These are phyloP conservation scores for Syzygium syzygioides DNA, from an alignment of 441 rosid genomes.

Conservation along the genomic window DNA sequence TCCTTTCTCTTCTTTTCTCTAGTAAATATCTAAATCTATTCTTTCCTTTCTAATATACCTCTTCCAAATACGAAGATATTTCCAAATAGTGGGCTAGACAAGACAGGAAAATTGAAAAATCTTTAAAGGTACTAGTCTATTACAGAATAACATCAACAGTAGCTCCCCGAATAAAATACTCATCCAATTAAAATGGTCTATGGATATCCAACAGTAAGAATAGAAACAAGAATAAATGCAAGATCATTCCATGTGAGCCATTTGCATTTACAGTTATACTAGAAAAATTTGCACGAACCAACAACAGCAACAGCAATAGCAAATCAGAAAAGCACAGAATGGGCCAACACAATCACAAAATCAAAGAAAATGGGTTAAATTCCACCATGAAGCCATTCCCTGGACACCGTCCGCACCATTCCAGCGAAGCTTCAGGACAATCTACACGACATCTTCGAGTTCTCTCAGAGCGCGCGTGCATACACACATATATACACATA, in stretches of 20 bases:
- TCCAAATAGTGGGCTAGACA: too few relatives aligned
- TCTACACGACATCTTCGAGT: too few relatives aligned
- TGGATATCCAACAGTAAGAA: neutral
- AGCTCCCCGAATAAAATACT: neutral
- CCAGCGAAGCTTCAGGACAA: too few relatives aligned
- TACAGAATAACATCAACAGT: neutral
- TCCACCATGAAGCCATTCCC: too few relatives aligned
- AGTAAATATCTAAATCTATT: neutral
- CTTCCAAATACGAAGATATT: too few relatives aligned
- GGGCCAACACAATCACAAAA: neutral
- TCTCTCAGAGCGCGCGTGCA: too few relatives aligned
- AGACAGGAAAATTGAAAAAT: too few relatives aligned
- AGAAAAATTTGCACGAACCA: neutral
- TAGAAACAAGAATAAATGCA: neutral
- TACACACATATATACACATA: too few relatives aligned
- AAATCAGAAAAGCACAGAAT: neutral
- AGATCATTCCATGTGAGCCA: neutral
- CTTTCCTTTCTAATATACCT: too few relatives aligned
- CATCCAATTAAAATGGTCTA: neutral
- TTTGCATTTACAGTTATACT: neutral
- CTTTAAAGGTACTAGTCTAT: too few relatives aligned
- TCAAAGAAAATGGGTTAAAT: conserved; percentile 16
- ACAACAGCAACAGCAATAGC: neutral
- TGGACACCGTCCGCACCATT: too few relatives aligned
- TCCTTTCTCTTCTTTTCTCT: neutral